Conservation (phyloP, 1,284 basidiomycete genomes). For the Apiotrichum siamense region DNA sequence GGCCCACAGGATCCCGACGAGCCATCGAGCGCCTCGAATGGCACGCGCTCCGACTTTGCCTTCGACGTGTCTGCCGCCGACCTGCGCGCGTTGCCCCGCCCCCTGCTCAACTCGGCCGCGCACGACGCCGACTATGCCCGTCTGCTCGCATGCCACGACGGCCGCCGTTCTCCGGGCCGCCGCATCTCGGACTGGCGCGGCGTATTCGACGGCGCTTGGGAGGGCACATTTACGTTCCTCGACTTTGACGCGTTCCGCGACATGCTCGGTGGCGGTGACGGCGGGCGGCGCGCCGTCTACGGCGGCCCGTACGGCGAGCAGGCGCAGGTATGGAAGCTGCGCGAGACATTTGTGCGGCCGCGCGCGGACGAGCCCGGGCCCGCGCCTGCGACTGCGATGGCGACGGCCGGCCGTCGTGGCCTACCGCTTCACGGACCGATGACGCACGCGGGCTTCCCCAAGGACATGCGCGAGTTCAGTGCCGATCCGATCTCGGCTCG, state of each 20-base stretch:
- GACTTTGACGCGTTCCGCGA: constrained; percentile 53
- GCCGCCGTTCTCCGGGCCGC: constrained; percentile 43
- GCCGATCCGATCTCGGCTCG: constrained; percentile 8
- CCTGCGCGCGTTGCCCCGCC: constrained; percentile 19
- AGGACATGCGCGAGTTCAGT: constrained; percentile 22
- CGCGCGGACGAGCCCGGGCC: background rate
- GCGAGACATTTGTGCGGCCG: constrained; percentile 48
- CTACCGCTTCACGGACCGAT: constrained; percentile 35
- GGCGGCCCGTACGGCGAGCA: constrained; percentile 53
- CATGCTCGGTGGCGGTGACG: constrained; percentile 46
- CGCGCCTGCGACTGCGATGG: too few species aligned
- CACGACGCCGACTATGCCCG: constrained; percentile 35
- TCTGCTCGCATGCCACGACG: constrained; percentile 46
- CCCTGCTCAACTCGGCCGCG: constrained; percentile 15
- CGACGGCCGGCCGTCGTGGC: constrained; percentile 5
- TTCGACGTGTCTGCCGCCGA: constrained; percentile 3
- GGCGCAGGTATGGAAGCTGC: constrained; percentile 54
- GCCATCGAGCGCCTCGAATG: constrained; percentile 1
- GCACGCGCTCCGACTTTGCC: background rate
- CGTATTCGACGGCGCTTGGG: constrained; percentile 52
- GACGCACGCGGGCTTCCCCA: constrained; percentile 44
- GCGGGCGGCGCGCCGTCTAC: constrained; percentile 43
- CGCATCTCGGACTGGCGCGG: constrained; percentile 46
- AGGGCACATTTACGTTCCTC: constrained; percentile 54
- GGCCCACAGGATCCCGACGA: constrained; percentile 1